Evolutionary conservation across 805 yeast genomes (phyloP), one percentile per base, ranked within the genome.

Genomic region (Kuraishia borneana): DNA sequence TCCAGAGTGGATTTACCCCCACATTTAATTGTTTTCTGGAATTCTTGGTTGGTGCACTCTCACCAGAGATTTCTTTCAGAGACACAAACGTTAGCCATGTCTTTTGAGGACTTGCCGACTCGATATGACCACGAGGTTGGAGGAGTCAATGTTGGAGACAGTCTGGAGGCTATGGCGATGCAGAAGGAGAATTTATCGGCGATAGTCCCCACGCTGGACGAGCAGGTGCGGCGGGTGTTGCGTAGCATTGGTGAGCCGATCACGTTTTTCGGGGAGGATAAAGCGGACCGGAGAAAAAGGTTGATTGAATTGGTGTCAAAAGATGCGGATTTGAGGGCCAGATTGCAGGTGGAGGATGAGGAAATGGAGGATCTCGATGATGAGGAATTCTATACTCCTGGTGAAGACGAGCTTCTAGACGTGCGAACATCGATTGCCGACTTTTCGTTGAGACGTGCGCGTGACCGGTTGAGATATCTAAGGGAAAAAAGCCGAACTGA

Each of bases 351-450:
- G 25, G 39, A n/a, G 38, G 33, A 8, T 40, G 56, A 45, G 2
- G 61, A 51, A 5, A 68, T 54, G 1, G 66, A 56, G 1, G 72
- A 60, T 3, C 76, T 65, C 1, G 78, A 74, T 7, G 79, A 83
- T 10, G 94, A 79, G 33, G 95, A 85, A 39, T 87, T 81, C 47
- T 85, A 75, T 47, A 85, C 95, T 0, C 94, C 94, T 0, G 95
- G 94, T 0, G 54, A 69, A 0, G 58, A 56, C 3, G 70, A 63
- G 5, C 53, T 88, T 7, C 55, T 65, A 6, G 56, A 62, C 2
- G 65, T 73, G 0, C 63, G 97, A 34, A 50, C 56, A 25, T 39
- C 42, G 2, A 61, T 88, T 1, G 68, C 85, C 0, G 39, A 54
- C 4, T 56, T 54, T 36, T 78, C 95, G 1, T 43, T 81, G 3